phyloP scores from a whole-genome alignment of 2,329 filamentous ascomycete genomes.

The Tolypocladium pustulatum region DNA sequence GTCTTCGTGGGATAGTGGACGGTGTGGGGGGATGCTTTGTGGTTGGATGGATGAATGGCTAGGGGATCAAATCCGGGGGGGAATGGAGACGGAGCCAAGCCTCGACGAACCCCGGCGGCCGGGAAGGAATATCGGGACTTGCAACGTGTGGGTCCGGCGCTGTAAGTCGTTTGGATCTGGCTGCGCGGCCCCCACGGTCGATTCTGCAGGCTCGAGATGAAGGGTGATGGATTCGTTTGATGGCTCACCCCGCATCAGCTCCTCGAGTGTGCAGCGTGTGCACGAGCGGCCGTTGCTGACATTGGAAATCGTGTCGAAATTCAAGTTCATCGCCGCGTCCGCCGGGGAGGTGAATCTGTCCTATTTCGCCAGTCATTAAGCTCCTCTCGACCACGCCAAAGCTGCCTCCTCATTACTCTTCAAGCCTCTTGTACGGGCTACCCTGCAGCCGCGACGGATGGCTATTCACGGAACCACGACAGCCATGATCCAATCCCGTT shows the following conservation, averaged over 20 bases:
- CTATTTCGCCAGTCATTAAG: neutral
- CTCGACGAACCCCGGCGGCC: neutral
- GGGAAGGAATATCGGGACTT: constrained; percentile 1
- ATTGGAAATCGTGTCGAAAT: no score
- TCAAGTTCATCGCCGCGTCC: neutral
- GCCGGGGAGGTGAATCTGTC: no score
- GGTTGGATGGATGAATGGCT: neutral
- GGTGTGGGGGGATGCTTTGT: neutral
- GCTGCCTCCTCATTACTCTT: neutral
- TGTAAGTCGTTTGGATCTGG: no score
- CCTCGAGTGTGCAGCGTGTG: neutral
- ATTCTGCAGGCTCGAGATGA: no score
- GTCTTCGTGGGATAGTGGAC: no score
- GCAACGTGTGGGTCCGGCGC: neutral
- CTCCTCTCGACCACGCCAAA: neutral
- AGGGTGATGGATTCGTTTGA: neutral
- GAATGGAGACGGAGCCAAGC: neutral
- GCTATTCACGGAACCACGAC: neutral
- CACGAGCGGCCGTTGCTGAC: neutral
- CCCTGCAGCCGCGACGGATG: neutral
- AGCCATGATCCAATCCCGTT: neutral
- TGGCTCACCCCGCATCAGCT: neutral
- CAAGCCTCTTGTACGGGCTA: neutral
- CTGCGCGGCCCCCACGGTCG: neutral
- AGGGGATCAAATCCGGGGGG: neutral